A percentile compares a stretch with the other conserved stretches of the same genome.
Conservation (phyloP, 306 rosid genomes). For the Cotoneaster glaucophyllus region DNA sequence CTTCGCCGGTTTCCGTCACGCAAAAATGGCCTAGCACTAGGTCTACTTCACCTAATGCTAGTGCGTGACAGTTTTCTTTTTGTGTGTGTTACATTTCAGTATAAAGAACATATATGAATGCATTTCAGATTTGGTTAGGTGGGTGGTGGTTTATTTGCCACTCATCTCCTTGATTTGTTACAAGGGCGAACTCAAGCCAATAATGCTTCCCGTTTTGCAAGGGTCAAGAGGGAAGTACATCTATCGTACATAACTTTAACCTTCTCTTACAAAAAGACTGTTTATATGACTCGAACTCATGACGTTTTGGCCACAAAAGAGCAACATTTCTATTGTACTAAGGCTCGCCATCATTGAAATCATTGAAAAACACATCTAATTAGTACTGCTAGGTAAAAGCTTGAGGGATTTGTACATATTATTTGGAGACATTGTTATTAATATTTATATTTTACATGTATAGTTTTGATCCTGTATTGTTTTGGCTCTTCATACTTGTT, state of each 20-base stretch:
- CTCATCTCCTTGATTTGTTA: background rate
- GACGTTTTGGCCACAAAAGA: accelerated
- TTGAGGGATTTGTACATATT: background rate
- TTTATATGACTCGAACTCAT: too few relatives aligned
- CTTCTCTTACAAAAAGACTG: accelerated
- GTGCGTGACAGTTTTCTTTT: constrained; percentile 9
- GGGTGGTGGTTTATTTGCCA: background rate
- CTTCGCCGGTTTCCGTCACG: constrained; percentile 38
- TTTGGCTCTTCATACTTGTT: background rate
- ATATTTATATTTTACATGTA: background rate
- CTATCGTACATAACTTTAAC: too few relatives aligned
- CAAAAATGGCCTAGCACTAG: constrained; percentile 31
- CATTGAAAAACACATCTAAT: background rate
- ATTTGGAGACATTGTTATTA: background rate
- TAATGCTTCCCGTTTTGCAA: too few relatives aligned
- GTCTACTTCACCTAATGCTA: constrained; percentile 27
- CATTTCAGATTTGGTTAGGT: background rate
- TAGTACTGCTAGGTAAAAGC: background rate
- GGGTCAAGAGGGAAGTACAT: too few relatives aligned
- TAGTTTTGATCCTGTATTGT: background rate
- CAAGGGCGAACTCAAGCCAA: too few relatives aligned
- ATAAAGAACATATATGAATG: background rate
- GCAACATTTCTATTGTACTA: too few relatives aligned
- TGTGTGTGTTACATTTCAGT: background rate
- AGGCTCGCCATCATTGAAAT: background rate